These are phyloP conservation scores for Populus euphratica DNA, from an alignment of 345 rosid genomes.

Conservation along the genomic window DNA sequence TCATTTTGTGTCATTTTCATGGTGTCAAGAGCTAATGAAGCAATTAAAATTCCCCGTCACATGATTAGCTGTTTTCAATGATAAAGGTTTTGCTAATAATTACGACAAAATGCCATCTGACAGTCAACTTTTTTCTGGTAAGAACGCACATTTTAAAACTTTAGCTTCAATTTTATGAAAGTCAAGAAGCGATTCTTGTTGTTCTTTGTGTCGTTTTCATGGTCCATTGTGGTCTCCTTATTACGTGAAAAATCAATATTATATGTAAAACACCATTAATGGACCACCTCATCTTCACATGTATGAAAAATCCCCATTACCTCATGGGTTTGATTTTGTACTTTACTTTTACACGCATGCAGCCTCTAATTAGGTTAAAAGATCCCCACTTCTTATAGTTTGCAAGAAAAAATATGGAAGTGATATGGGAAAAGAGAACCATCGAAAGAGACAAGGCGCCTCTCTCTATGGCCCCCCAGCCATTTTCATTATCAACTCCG, in stretches of 20 bases:
- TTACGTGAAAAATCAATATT: not conserved
- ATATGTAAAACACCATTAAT: not conserved
- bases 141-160: too few relatives aligned
- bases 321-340: not conserved
- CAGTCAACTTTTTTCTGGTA: not conserved
- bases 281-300: not conserved
- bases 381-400: not conserved
- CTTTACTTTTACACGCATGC: conserved; percentile 8
- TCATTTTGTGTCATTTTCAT: conserved; percentile 2
- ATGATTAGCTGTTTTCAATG: not conserved
- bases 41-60: not conserved
- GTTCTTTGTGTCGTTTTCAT: not conserved
- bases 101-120: not conserved
- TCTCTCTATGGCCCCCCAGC: not conserved
- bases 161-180: too few relatives aligned
- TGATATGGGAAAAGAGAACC: conserved; percentile 4
- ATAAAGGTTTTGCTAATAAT: not conserved
- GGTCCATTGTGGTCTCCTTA: not conserved
- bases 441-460: not conserved
- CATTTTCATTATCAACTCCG: too few relatives aligned
- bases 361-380: not conserved
- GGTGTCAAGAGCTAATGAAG: not conserved
- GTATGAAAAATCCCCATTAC: not conserved
- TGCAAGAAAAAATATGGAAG: not conserved
- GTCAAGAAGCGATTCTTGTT: too few relatives aligned